These are phyloP conservation scores for Knufia fluminis DNA, from an alignment of 2,329 filamentous ascomycete genomes.

Conservation along the genomic window DNA sequence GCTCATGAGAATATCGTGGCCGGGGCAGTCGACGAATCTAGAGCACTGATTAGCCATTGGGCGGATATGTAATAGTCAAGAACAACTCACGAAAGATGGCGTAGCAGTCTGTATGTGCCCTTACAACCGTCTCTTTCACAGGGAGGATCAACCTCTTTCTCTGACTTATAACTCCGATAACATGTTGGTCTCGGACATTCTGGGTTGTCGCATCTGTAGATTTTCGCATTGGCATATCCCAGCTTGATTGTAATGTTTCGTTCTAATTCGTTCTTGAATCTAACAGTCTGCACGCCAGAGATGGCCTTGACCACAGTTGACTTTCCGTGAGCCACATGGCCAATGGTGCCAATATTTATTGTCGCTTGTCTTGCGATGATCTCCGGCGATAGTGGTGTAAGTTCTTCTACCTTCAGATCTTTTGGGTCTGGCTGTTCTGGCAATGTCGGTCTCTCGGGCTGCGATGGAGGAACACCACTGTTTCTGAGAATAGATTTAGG, in stretches of 20 bases:
- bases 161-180: constrained; percentile 95
- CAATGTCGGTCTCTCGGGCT: constrained; percentile 54
- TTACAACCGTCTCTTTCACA: constrained; percentile 88
- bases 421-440: constrained; percentile 91
- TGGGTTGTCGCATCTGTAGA: constrained; percentile 94
- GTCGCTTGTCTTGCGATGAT: constrained; percentile 97
- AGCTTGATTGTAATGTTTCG: constrained; percentile 99
- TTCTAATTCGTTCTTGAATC: constrained; percentile 99
- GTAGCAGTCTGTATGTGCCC: constrained; percentile 77
- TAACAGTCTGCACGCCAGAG: constrained; percentile 94
- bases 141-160: constrained; percentile 94
- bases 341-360: constrained; percentile 98
- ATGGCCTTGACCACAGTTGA: constrained; percentile 99
- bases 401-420: constrained; percentile 68
- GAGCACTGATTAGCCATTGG: constrained; percentile 14
- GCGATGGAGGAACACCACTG: constrained; percentile 37
- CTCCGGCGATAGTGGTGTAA: constrained; percentile 83
- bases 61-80: constrained; percentile 8
- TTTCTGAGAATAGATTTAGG: constrained; percentile 75
- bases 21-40: constrained; percentile 95
- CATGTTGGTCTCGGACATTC: constrained; percentile 89
- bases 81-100: constrained; percentile 76
- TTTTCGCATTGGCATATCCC: constrained; percentile 97
- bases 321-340: constrained; percentile 97
- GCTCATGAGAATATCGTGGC: constrained; percentile 99